Base-by-base conservation (phyloP, 257 asterid genomes). In the Ilex aquifolium region DNA sequence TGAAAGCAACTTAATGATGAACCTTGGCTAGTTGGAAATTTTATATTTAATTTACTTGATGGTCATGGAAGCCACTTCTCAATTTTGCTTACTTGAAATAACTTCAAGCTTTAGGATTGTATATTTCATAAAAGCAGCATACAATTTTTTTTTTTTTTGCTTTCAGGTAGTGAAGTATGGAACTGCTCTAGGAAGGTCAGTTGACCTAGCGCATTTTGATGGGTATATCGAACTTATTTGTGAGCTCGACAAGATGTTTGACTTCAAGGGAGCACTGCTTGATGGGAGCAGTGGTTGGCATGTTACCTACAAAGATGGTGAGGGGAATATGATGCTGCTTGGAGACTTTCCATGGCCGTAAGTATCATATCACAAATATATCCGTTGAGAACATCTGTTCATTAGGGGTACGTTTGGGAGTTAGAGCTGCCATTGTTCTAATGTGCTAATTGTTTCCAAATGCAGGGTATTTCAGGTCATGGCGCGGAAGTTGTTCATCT, bases 181-280 rank as follows among this genome's bases (percentile, higher is more conserved):
- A 55, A 40, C 62, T 40, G 69, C 62, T 32, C 56, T 65, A 12
- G 69, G 69, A 44, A 65, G 69, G 42, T 64, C 69, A n/a, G 14
- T 65, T 3, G n/a, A 40, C 17, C 54, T 65, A n/a, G 30, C 69
- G 4, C 69, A 31, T 56, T 40, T 65, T 46, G 44, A 44, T 14
- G 56, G 69, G 13, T 42, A 65, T 14, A 31, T 11, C 1, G 69
- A 65, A 44, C 69, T 65, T 31, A 13, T 56, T 27, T 13, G 15
- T 54, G 40, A 64, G 61, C 69, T 64, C 12, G 69, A 64, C 44
- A 56, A 56, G 62, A 55, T 55, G 60, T 64, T 64, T 1, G 62
- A 39, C 4, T 54, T 64, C 12, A 13, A 42, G 5, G 61, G 69
- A 27, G 2, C 53, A 1, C 53, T 64, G 32, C 5, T 53, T 14